Percentiles rank a stretch among this genome's conserved stretches.
phyloP scores from a whole-genome alignment of 2,329 filamentous ascomycete genomes.

The Ascochyta fabae region DNA sequence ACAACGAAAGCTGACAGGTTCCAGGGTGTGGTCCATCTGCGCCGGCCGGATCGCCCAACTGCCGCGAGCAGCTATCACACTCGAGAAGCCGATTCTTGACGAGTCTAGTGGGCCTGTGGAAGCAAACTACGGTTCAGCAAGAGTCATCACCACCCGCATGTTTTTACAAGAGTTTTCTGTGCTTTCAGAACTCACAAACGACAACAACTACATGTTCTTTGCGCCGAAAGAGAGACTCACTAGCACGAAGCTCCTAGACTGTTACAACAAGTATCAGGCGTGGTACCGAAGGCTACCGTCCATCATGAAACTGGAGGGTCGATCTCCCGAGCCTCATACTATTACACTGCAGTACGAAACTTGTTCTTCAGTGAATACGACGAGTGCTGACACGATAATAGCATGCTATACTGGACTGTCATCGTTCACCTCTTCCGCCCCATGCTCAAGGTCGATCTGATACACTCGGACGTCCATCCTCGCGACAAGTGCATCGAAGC shows the following conservation, averaged over 20 bases:
- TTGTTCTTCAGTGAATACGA: not conserved
- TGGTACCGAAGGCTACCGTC: slow-evolving; percentile 75
- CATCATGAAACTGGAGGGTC: slow-evolving; percentile 60
- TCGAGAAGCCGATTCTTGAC: slow-evolving; percentile 60
- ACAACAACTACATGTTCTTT: slow-evolving; percentile 74
- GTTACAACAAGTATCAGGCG: slow-evolving; percentile 71
- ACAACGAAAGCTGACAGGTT: not conserved
- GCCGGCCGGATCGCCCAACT: slow-evolving; percentile 57
- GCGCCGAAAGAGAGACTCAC: slow-evolving; percentile 71
- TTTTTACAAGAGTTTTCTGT: slow-evolving; percentile 66
- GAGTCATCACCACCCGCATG: slow-evolving; percentile 39
- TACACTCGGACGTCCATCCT: slow-evolving; percentile 66
- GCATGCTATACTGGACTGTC: slow-evolving; percentile 73
- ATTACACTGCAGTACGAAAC: slow-evolving; percentile 74
- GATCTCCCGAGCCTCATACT: slow-evolving; percentile 70
- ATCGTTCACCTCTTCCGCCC: slow-evolving; percentile 78
- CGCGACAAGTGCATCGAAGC: slow-evolving; percentile 67
- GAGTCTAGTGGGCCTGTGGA: slow-evolving; percentile 62
- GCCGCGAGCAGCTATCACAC: slow-evolving; percentile 56
- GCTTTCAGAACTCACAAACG: slow-evolving; percentile 75
- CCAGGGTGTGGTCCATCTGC: slow-evolving; percentile 54
- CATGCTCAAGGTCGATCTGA: slow-evolving; percentile 67
- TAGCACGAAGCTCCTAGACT: slow-evolving; percentile 66
- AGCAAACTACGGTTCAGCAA: slow-evolving; percentile 17
- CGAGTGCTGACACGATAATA: slow-evolving; percentile 22